Base-by-base conservation (phyloP, 2,329 filamentous ascomycete species). In the Aspergillus tubingensis region DNA sequence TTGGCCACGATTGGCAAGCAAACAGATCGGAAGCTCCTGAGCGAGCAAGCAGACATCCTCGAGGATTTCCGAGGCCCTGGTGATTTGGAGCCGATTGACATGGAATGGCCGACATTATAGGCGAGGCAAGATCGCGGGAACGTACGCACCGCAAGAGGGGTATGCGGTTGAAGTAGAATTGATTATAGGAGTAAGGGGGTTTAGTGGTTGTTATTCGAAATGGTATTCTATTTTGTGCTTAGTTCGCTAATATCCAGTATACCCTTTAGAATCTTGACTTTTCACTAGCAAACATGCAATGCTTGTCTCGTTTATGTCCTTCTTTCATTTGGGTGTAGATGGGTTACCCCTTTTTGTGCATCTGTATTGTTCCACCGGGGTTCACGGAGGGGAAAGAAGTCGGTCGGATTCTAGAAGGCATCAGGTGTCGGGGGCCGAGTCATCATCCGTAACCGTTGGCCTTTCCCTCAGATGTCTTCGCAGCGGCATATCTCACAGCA, bases 21-120 rank as follows among this genome's bases (percentile, higher is more conserved):
- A 68, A 76, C 75, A 0, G 83, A 85, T 47, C 72, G 84, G 13
- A 73, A 80, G 10, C 75, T 86, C 70, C 65, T 86, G 63, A 80
- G 78, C 38, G 83, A 86, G 68, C 83, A 86, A 69, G 84, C 82
- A 11, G 72, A 80, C 59, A 79, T 85, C 48, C 48, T 80, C 53
- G 79, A 84, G 70, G 75, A 72, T 11, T 86, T 83, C 65, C 79
- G 78, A 57, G 83, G 84, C 0, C 75, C 77, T 21, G 84, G 83
- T 0, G 63, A 79, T 8, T 62, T 86, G 57, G 73, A 77, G 57
- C 78, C 79, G 0, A 84, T 85, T 62, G 74, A 76, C 38, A 71
- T 73, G 62, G 72, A 72, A 10, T 76, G 68, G 72, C 67, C 70
- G 25, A 77, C 74, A 6, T 47, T 78, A 57, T 78, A 62, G 36